Evolutionary conservation across 2,329 filamentous ascomycete genomes (phyloP), one percentile per base, ranked within the genome.

Genomic region (Chrysosporium queenslandicum): DNA sequence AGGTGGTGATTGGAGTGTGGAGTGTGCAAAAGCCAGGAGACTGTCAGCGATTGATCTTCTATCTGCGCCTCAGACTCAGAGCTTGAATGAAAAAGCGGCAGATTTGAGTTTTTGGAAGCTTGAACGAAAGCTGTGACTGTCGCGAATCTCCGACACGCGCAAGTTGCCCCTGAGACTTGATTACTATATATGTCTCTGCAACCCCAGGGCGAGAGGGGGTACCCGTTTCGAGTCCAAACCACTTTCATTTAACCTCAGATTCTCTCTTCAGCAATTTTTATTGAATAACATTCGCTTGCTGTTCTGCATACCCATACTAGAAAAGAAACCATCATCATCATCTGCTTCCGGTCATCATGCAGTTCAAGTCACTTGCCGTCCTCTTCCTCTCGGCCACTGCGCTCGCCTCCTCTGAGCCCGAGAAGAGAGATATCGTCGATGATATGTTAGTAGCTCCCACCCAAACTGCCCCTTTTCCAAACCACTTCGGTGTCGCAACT

Each of bases 311-410:
- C 32, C 11, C 7, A 7, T 34, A 4, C 4, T 4, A 34, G n/a
- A n/a, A 34, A 34, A 34, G 32, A 34, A 34, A 14, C 4, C 32
- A 34, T 11, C 7, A 11, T 6, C 32, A 6, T 11, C 7, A 34
- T 11, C 5, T 30, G 11, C 27, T 6, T 39, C 43, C 20, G 46
- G 16, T 39, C 57, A 59, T 41, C 36, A 63, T 63, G 61, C 56
- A 61, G 43, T 59, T 58, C 55, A 63, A 62, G 55, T 46, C 56
- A 20, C 53, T 64, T 46, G 52, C 60, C 7, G 20, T 61, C 40
- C 51, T 63, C 46, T 27, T 61, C 52, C 53, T 63, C 40, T 56
- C 59, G 5, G 56, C 59, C 34, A 53, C 56, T 16, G 58, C 56
- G 34, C 36, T 63, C 34, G 60, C 59, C 23, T 52, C 55, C 4